Percentiles rank a stretch among this genome's conserved stretches.
Evolutionary conservation across 2,329 filamentous ascomycete species (phyloP).

Genomic region (Monilinia polystroma): DNA sequence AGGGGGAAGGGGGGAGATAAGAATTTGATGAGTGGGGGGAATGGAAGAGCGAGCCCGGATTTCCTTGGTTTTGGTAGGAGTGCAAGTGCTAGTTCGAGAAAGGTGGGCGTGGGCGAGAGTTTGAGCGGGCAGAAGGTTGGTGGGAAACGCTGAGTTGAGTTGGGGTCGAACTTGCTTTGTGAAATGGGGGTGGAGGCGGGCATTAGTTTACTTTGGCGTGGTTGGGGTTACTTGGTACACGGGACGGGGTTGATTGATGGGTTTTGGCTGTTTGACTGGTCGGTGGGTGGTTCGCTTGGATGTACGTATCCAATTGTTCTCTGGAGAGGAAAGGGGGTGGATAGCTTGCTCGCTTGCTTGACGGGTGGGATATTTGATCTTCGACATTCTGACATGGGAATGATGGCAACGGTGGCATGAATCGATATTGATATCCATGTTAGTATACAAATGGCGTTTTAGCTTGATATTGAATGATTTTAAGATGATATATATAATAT

Average conservation of each 20-base stretch:
- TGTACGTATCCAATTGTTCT: neutral
- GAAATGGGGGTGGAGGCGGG: neutral
- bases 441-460: neutral
- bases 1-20: conserved; percentile 31
- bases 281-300: neutral
- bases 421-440: neutral
- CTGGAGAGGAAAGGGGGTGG: too few relatives aligned
- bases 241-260: neutral
- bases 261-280: neutral
- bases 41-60: conserved; percentile 24
- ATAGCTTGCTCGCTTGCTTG: neutral
- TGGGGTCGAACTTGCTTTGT: too few relatives aligned
- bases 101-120: conserved; percentile 30
- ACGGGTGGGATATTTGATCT: too few relatives aligned
- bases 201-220: neutral
- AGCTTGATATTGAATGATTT: neutral
- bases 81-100: conserved; percentile 30
- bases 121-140: conserved; percentile 31
- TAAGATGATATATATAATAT: neutral
- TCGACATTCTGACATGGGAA: too few relatives aligned
- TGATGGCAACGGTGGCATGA: neutral
- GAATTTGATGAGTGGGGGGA: conserved; percentile 30
- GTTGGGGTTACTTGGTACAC: too few relatives aligned
- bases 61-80: conserved; percentile 33
- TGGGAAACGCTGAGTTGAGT: neutral